Conservation (phyloP, 2,329 filamentous ascomycete species). For the Fusarium temperatum region DNA sequence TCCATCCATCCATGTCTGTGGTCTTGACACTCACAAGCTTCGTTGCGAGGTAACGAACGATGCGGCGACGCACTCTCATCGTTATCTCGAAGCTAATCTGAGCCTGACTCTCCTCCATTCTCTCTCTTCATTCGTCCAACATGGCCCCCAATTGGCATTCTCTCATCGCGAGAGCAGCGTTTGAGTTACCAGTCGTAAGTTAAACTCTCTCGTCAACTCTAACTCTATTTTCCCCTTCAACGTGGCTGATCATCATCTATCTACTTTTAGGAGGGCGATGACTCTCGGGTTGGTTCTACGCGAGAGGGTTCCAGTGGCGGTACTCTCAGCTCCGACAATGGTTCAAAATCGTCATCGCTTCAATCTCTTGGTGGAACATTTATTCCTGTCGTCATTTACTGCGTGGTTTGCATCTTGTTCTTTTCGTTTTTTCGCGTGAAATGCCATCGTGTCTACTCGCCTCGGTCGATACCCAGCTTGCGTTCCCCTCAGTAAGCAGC, state of each 20-base stretch:
- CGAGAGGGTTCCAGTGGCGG: slow-evolving; percentile 48
- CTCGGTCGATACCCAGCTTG: slow-evolving; percentile 60
- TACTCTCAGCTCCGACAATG: slow-evolving; percentile 47
- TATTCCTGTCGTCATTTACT: slow-evolving; percentile 62
- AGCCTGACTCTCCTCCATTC: neutral
- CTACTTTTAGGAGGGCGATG: slow-evolving; percentile 31
- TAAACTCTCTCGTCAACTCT: neutral
- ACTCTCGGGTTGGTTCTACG: slow-evolving; percentile 48
- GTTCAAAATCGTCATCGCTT: slow-evolving; percentile 48
- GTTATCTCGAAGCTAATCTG: neutral
- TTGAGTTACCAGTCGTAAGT: slow-evolving; percentile 28
- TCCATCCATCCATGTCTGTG: slow-evolving; percentile 21
- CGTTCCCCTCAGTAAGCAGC: slow-evolving; percentile 52
- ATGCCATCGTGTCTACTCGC: slow-evolving; percentile 63
- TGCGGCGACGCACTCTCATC: slow-evolving; percentile 13
- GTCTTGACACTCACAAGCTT: neutral
- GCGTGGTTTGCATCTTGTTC: slow-evolving; percentile 58
- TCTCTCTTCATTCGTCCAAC: neutral
- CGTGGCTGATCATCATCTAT: neutral
- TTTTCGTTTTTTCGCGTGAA: slow-evolving; percentile 61
- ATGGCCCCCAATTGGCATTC: slow-evolving; percentile 23
- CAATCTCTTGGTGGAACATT: slow-evolving; percentile 59
- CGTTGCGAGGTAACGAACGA: slow-evolving; percentile 25
- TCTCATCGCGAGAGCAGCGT: slow-evolving; percentile 20
- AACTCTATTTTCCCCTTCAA: neutral